Evolutionary conservation across 2,329 filamentous ascomycete species (phyloP).

Genomic region (Penicillium sp.): DNA sequence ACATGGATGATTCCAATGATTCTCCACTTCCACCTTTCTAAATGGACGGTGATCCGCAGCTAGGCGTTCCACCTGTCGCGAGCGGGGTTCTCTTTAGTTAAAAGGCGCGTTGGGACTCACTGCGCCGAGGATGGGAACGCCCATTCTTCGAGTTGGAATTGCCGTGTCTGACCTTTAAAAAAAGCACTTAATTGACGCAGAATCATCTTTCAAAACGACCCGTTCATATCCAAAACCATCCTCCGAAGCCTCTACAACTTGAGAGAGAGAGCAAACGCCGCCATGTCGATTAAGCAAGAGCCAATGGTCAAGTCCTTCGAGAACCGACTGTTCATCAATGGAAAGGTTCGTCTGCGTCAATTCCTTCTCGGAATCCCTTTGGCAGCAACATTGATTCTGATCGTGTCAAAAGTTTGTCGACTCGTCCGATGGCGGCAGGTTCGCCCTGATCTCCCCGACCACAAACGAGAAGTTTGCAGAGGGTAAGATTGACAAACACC

Average conservation of each 20-base stretch:
- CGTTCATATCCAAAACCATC: neutral
- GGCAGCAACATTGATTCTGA: neutral
- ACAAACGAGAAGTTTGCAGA: conserved; percentile 25
- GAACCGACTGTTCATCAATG: conserved; percentile 31
- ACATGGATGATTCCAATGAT: too few species aligned
- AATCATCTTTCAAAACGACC: neutral
- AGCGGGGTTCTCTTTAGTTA: neutral
- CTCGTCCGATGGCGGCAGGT: conserved; percentile 27
- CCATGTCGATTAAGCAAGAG: conserved; percentile 8
- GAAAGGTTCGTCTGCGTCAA: conserved; percentile 17
- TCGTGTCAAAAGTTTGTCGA: conserved; percentile 21
- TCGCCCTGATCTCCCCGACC: conserved; percentile 21
- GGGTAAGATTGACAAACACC: conserved; percentile 16
- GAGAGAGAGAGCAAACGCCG: neutral
- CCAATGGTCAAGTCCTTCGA: conserved; percentile 22
- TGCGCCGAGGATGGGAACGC: neutral
- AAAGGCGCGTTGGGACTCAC: neutral
- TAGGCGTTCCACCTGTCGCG: neutral
- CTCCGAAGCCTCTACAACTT: neutral
- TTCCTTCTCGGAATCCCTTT: neutral
- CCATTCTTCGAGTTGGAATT: neutral
- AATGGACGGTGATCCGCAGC: neutral
- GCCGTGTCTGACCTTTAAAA: neutral
- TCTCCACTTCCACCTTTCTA: too few species aligned
- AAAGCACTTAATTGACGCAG: neutral